Conservation (phyloP, 148 eudicot genomes). For the Rhododendron vialii region DNA sequence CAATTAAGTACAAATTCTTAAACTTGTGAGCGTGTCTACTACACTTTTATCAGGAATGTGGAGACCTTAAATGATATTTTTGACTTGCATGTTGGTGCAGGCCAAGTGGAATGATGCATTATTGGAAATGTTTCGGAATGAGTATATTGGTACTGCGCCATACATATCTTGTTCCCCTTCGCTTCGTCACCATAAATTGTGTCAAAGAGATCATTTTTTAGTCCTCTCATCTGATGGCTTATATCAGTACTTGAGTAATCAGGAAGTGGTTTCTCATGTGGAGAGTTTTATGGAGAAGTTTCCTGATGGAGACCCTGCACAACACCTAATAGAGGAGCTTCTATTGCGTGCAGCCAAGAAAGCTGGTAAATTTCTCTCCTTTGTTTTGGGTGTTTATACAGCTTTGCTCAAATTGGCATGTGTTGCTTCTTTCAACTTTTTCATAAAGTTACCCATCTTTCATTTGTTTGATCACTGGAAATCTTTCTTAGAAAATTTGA, state of each 20-base stretch:
- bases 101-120: conserved; percentile 79
- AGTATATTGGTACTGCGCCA: conserved; percentile 86
- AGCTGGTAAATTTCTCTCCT: conserved; percentile 60
- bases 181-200: conserved; percentile 74
- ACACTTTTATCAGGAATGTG: not conserved
- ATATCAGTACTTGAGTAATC: conserved; percentile 91
- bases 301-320: conserved; percentile 99
- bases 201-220: conserved; percentile 87
- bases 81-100: conserved; percentile 47
- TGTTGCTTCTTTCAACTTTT: not conserved
- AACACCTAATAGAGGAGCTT: conserved; percentile 97
- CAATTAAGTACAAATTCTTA: not conserved
- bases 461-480: not conserved
- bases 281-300: conserved; percentile 83
- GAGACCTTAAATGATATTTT: conserved; percentile 15
- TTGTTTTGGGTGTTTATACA: not conserved
- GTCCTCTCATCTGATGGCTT: conserved; percentile 97
- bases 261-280: conserved; percentile 89
- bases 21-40: not conserved
- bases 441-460: not conserved
- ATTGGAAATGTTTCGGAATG: conserved; percentile 94
- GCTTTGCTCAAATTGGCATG: not conserved
- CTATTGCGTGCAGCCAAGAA: conserved; percentile 93
- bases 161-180: conserved; percentile 88
- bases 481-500: not conserved